Percentiles rank a stretch among this genome's conserved stretches.
phyloP scores from a whole-genome alignment of 129 eudicot species.

The Chrysanthemum seticuspe region DNA sequence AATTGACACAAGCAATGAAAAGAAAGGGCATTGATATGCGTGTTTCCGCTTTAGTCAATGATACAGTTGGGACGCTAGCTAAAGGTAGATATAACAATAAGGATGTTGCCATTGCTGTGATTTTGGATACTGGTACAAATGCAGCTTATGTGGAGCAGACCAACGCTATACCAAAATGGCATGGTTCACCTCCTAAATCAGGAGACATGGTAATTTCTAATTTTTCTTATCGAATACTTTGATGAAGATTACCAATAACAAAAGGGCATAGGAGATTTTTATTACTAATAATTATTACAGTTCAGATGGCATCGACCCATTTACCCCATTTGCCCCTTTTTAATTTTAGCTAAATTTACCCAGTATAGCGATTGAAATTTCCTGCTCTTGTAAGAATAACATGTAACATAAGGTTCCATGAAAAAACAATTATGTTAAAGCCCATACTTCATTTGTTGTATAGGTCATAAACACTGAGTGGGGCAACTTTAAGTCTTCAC shows the following conservation, averaged over 20 bases:
- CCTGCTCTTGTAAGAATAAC: too few species aligned
- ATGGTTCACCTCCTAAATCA: conserved; percentile 74
- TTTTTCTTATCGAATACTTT: background rate
- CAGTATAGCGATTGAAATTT: too few species aligned
- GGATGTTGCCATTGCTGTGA: conserved; percentile 73
- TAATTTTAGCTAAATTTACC: too few species aligned
- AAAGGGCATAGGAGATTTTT: background rate
- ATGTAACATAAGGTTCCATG: too few species aligned
- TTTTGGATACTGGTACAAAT: conserved; percentile 89
- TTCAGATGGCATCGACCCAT: too few species aligned
- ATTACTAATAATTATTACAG: too few species aligned
- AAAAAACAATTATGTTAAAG: background rate
- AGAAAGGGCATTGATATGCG: conserved; percentile 70
- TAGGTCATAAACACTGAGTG: conserved; percentile 97
- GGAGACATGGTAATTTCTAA: conserved; percentile 77
- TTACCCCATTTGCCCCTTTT: too few species aligned
- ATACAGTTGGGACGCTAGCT: conserved; percentile 92
- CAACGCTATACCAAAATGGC: conserved; percentile 83
- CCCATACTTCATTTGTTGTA: background rate
- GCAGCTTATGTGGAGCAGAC: conserved; percentile 96
- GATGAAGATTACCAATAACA: background rate
- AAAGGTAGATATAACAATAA: conserved; percentile 68
- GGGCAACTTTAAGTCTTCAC: conserved; percentile 93
- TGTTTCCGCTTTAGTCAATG: conserved; percentile 88
- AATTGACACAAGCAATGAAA: conserved; percentile 66